Percentiles rank a stretch among this genome's conserved stretches.
phyloP scores from a whole-genome alignment of 2,329 filamentous ascomycete genomes.

The Microascus cirrosus region DNA sequence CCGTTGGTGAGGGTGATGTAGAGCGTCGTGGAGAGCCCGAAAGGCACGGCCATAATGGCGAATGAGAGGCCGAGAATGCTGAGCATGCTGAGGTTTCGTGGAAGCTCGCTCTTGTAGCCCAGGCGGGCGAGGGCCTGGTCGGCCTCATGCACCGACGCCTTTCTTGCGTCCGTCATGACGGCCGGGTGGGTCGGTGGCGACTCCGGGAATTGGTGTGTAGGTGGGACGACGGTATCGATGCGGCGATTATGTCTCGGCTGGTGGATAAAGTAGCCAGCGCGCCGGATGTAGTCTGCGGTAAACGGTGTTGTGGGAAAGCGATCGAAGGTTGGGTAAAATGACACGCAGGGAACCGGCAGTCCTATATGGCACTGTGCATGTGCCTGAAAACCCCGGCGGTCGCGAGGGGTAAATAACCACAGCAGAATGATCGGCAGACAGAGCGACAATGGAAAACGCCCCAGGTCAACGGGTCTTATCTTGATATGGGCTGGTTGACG shows the following conservation, averaged over 20 bases:
- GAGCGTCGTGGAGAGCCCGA: conserved; percentile 60
- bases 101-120: conserved; percentile 56
- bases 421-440: neutral
- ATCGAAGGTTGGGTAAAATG: neutral
- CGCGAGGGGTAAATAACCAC: neutral
- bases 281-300: no score
- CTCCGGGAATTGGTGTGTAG: no score
- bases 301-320: neutral
- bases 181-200: no score
- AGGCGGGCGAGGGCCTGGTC: conserved; percentile 53
- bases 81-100: conserved; percentile 53
- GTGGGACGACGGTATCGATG: no score
- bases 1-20: conserved; percentile 56
- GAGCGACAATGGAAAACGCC: no score
- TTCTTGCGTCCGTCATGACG: neutral
- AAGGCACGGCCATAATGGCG: conserved; percentile 63
- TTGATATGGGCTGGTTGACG: no score
- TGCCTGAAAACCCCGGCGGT: no score
- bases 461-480: conserved; percentile 17
- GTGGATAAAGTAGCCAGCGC: neutral
- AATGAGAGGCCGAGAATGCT: conserved; percentile 69
- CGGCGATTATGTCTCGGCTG: neutral
- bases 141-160: conserved; percentile 28
- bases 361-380: neutral
- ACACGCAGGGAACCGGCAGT: neutral